Evolutionary conservation across 371 early-diverging fungal genomes (phyloP).

Genomic region (Mucor ambiguus): DNA sequence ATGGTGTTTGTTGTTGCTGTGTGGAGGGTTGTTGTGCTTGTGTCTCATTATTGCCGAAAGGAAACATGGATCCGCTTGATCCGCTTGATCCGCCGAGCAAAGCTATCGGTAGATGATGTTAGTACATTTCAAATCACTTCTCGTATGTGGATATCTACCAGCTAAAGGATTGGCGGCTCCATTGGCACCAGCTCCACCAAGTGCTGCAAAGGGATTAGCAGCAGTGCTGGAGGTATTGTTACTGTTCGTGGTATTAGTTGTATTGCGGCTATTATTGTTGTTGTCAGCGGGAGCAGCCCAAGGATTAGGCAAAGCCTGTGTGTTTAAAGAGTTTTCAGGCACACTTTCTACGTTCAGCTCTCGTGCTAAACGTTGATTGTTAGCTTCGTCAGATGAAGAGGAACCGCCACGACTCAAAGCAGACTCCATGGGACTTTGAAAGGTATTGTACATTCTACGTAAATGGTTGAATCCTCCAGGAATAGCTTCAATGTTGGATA

Average conservation of each 20-base stretch:
- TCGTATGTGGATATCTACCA: constrained; percentile 27
- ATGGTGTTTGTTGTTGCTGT: constrained; percentile 26
- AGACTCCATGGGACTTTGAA: constrained; percentile 75
- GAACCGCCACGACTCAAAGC: constrained; percentile 36
- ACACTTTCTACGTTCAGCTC: constrained; percentile 65
- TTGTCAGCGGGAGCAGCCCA: constrained; percentile 59
- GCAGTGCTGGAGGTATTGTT: constrained; percentile 6
- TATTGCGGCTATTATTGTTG: background rate
- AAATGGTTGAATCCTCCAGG: constrained; percentile 89
- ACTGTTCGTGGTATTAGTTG: constrained; percentile 1
- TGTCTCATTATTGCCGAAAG: constrained; percentile 32
- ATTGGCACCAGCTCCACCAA: constrained; percentile 7
- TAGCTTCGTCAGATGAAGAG: constrained; percentile 60
- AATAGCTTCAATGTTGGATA: constrained; percentile 82
- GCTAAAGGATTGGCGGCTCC: constrained; percentile 47
- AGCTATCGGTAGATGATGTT: constrained; percentile 5
- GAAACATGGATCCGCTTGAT: constrained; percentile 24
- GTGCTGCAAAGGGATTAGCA: constrained; percentile 16
- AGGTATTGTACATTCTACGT: constrained; percentile 74
- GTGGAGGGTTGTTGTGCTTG: constrained; percentile 18
- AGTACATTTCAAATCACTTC: background rate
- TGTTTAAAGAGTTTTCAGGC: constrained; percentile 69
- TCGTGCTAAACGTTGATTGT: constrained; percentile 69
- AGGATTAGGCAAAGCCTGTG: constrained; percentile 84
- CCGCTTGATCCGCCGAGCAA: constrained; percentile 21